Evolutionary conservation across 2,329 filamentous ascomycete species (phyloP).

Genomic region (Beauveria caledonica): DNA sequence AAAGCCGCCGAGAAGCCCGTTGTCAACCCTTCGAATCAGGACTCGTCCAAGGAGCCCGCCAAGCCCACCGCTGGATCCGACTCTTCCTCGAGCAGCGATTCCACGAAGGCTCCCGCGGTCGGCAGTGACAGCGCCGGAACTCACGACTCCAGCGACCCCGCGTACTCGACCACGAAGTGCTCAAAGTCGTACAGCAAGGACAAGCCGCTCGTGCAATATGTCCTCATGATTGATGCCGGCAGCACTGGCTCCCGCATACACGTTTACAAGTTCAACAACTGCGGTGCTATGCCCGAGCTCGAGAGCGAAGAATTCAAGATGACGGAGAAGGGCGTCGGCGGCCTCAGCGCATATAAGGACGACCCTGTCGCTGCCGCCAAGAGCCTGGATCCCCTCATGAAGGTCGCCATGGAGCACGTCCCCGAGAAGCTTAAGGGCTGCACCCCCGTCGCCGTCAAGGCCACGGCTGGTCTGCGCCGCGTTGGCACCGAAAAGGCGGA

Average conservation of each 20-base stretch:
- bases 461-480: slow-evolving; percentile 86
- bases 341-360: slow-evolving; percentile 74
- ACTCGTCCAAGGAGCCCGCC: neutral
- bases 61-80: slow-evolving; percentile 8
- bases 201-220: slow-evolving; percentile 94
- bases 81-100: neutral
- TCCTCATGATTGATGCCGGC: slow-evolving; percentile 96
- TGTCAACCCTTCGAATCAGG: neutral
- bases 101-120: slow-evolving; percentile 8
- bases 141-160: slow-evolving; percentile 40
- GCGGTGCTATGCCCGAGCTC: slow-evolving; percentile 56
- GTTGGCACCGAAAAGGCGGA: slow-evolving; percentile 73
- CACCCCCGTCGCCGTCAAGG: slow-evolving; percentile 94
- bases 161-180: slow-evolving; percentile 66
- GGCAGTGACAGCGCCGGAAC: slow-evolving; percentile 41
- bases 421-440: slow-evolving; percentile 87
- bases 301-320: slow-evolving; percentile 90
- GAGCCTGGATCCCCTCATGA: slow-evolving; percentile 81
- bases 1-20: slow-evolving; percentile 4
- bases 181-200: slow-evolving; percentile 74
- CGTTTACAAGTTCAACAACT: slow-evolving; percentile 96
- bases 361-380: slow-evolving; percentile 83
- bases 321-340: slow-evolving; percentile 81
- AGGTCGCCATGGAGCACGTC: slow-evolving; percentile 74
- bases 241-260: slow-evolving; percentile 97